Conservation (phyloP, 768 basidiomycete species). For the Lactarius deliciosus region DNA sequence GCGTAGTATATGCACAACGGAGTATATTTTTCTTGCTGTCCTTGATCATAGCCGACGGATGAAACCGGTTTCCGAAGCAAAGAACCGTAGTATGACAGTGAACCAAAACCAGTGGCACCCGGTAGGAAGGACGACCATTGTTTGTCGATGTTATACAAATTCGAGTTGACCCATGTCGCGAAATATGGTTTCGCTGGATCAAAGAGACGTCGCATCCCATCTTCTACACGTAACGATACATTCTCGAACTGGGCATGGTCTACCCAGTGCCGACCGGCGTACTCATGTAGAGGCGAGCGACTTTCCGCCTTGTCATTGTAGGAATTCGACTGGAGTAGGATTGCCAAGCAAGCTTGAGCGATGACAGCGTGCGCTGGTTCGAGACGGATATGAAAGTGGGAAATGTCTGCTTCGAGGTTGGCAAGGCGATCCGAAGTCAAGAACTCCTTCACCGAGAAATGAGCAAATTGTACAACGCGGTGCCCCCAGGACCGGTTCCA, state of each 20-base stretch:
- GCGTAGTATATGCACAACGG: neutral
- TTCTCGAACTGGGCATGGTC: neutral
- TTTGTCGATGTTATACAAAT: neutral
- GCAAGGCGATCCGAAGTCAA: constrained; percentile 1
- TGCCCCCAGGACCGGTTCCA: no score
- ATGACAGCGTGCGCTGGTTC: neutral
- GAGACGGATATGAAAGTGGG: neutral
- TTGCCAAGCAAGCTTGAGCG: neutral
- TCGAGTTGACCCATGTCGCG: neutral
- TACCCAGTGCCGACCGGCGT: neutral
- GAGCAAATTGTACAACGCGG: neutral
- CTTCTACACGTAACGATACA: neutral
- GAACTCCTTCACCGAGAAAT: constrained; percentile 3
- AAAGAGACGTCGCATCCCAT: neutral
- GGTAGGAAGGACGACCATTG: neutral
- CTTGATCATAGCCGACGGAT: neutral
- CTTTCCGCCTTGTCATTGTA: neutral
- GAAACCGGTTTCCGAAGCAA: neutral
- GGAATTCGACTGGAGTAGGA: neutral
- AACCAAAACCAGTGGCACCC: no score
- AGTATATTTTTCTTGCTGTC: no score
- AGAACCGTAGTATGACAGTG: neutral
- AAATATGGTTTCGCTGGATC: neutral
- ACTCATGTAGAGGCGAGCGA: neutral
- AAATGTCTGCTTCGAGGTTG: no score